Conservation (phyloP, 164 flowering plant genomes). For the Pachysandra terminalis region DNA sequence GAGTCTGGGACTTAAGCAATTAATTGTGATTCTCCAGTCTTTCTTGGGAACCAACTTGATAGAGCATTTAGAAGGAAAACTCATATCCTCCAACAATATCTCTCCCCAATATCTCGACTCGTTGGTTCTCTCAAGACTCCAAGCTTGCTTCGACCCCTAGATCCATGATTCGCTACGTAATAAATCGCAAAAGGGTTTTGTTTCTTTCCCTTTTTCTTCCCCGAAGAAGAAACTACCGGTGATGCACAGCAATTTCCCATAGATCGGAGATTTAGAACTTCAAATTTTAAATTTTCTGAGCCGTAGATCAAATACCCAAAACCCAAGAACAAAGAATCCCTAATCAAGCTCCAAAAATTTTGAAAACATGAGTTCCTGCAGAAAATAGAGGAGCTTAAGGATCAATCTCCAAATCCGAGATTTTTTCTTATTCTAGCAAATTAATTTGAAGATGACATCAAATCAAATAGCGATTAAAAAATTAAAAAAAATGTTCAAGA, state of each 20-base stretch:
- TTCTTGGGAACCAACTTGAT: too few relatives aligned
- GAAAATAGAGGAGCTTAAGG: too few relatives aligned
- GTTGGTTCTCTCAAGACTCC: constrained; percentile 61
- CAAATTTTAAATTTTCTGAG: not conserved
- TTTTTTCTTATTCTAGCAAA: not conserved
- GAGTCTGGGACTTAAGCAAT: too few relatives aligned
- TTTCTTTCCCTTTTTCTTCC: constrained; percentile 39
- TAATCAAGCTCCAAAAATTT: too few relatives aligned
- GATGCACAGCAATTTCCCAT: constrained; percentile 86
- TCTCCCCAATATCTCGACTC: constrained; percentile 47
- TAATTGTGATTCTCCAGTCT: too few relatives aligned
- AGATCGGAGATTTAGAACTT: constrained; percentile 12
- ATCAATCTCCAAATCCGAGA: not conserved
- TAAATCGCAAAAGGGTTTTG: constrained; percentile 63
- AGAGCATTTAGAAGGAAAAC: too few relatives aligned
- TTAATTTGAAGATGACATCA: too few relatives aligned
- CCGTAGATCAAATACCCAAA: not conserved
- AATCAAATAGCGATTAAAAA: not conserved
- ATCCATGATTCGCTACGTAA: constrained; percentile 22
- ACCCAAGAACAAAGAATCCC: too few relatives aligned
- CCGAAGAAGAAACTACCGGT: constrained; percentile 27
- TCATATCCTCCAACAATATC: too few relatives aligned
- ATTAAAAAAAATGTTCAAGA: not conserved
- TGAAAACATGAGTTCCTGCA: too few relatives aligned
- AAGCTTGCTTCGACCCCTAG: constrained; percentile 33